Conservation (phyloP, 2,329 filamentous ascomycete genomes). For the Triangularia setosa region DNA sequence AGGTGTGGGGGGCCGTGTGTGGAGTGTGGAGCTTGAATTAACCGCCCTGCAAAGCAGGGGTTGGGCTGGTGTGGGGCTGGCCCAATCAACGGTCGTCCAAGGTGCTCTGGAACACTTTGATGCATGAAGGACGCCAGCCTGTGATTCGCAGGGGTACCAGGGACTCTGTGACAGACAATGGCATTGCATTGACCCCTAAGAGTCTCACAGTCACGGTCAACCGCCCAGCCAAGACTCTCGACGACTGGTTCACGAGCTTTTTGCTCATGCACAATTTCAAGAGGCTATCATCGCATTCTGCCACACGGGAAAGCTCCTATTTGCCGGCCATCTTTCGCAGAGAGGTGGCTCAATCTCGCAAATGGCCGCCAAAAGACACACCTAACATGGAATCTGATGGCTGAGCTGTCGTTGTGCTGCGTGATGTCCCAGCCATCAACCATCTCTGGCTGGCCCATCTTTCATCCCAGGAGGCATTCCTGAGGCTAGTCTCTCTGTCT, state of each 20-base stretch:
- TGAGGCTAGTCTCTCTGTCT: background rate
- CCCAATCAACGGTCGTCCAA: slow-evolving; percentile 36
- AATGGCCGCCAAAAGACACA: background rate
- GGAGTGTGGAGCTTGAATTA: slow-evolving; percentile 26
- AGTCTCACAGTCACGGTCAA: slow-evolving; percentile 7
- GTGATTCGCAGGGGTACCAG: slow-evolving; percentile 36
- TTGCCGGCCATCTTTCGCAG: background rate
- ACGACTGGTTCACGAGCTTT: slow-evolving; percentile 7
- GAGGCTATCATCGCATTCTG: background rate
- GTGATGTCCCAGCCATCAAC: background rate
- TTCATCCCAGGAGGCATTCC: background rate
- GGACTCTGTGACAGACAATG: slow-evolving; percentile 30
- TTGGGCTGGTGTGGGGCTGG: slow-evolving; percentile 28
- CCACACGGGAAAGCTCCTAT: background rate
- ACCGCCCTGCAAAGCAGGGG: slow-evolving; percentile 41
- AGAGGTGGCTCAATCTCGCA: background rate
- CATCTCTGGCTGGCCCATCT: background rate
- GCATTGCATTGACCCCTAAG: slow-evolving; percentile 27
- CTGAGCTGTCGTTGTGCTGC: background rate
- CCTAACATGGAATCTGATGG: background rate
- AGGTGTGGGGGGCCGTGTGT: background rate
- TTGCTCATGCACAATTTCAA: slow-evolving; percentile 8
- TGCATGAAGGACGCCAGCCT: slow-evolving; percentile 37
- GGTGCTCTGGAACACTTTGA: slow-evolving; percentile 38
- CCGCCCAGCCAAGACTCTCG: slow-evolving; percentile 19